Evolutionary conservation across 2,329 filamentous ascomycete genomes (phyloP).

Genomic region (Pseudogymnoascus sp.): DNA sequence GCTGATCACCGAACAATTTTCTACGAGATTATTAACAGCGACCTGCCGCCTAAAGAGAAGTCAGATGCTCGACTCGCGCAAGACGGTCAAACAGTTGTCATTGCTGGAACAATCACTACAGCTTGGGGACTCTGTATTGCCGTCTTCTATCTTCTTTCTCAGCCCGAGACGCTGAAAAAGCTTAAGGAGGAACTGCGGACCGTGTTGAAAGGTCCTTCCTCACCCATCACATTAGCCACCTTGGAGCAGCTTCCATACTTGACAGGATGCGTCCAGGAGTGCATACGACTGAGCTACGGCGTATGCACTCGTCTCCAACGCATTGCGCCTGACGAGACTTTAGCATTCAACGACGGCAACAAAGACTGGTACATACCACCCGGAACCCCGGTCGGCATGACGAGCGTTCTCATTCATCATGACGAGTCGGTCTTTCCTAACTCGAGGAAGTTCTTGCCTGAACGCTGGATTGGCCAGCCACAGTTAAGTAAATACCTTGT

Average conservation of each 20-base stretch:
- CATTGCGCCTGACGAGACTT: conserved; percentile 21
- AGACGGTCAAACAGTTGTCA: conserved; percentile 25
- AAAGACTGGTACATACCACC: conserved; percentile 18
- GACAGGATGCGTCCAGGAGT: conserved; percentile 30
- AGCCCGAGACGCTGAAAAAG: conserved; percentile 24
- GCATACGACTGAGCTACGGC: conserved; percentile 28
- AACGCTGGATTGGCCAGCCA: conserved; percentile 35
- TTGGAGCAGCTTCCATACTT: conserved; percentile 27
- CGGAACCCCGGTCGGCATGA: conserved; percentile 35
- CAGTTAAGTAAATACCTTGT: conserved; percentile 34
- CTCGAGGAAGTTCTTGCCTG: conserved; percentile 33
- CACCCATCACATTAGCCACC: conserved; percentile 10
- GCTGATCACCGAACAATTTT: conserved; percentile 22
- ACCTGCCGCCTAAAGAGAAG: conserved; percentile 32
- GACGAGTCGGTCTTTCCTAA: conserved; percentile 33
- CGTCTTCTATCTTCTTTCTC: conserved; percentile 31
- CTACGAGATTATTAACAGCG: conserved; percentile 21
- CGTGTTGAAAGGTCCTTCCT: conserved; percentile 14
- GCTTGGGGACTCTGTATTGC: conserved; percentile 29
- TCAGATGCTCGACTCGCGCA: conserved; percentile 25
- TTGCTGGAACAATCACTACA: conserved; percentile 34
- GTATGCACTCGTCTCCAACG: conserved; percentile 25
- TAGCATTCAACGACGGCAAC: conserved; percentile 15
- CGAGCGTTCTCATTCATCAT: conserved; percentile 33
- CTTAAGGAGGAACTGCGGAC: conserved; percentile 31